Conservation (phyloP, 2,329 filamentous ascomycete genomes). For the Colletotrichum limetticola region DNA sequence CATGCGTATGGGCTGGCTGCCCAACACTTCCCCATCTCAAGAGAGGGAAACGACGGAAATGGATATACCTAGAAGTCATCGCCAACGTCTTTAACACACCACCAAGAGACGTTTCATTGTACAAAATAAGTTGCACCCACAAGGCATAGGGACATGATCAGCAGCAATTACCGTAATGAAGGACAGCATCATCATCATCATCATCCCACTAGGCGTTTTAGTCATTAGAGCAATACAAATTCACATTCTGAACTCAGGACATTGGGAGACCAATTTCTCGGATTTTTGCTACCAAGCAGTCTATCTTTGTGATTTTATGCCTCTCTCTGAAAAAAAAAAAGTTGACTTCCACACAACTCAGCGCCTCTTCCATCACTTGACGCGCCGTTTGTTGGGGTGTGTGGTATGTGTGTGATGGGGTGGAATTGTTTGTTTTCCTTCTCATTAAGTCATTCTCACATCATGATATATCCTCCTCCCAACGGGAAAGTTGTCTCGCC, state of each 20-base stretch:
- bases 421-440: slow-evolving; percentile 7
- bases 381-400: not conserved
- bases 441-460: slow-evolving; percentile 36
- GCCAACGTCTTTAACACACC: not conserved
- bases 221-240: not conserved
- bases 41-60: too few species aligned
- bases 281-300: not conserved
- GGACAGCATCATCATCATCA: not conserved
- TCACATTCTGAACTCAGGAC: too few species aligned
- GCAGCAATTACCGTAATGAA: not conserved
- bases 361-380: slow-evolving; percentile 13
- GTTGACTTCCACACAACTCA: not conserved
- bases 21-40: not conserved
- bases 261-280: not conserved
- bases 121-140: not conserved
- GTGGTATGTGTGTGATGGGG: not conserved
- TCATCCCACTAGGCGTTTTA: not conserved
- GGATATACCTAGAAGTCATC: not conserved
- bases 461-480: slow-evolving; percentile 33
- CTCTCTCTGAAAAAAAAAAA: not conserved
- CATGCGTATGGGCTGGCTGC: not conserved
- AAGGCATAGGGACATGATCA: not conserved
- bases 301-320: not conserved
- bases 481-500: not conserved
- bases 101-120: not conserved